Conservation (phyloP, 1,139 yeast species). For the Pichia inconspicua region DNA sequence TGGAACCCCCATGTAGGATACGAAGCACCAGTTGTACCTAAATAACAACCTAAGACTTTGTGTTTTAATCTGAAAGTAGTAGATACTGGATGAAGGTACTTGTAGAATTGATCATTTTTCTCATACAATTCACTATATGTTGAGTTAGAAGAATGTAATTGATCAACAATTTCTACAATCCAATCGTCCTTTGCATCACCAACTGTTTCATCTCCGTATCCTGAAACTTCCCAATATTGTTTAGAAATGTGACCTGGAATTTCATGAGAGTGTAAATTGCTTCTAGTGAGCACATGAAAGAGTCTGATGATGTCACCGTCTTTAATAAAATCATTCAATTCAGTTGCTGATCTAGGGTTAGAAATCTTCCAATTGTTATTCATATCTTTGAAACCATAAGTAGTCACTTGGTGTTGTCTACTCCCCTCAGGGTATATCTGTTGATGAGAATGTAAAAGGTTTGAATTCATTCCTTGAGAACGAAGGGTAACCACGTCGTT, state of each 20-base stretch:
- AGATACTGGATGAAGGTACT: constrained; percentile 54
- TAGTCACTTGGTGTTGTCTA: constrained; percentile 66
- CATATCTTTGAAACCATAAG: constrained; percentile 64
- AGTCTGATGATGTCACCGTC: constrained; percentile 53
- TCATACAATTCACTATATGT: constrained; percentile 33
- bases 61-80: constrained; percentile 62
- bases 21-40: constrained; percentile 63
- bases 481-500: constrained; percentile 61
- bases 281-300: constrained; percentile 43
- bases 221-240: constrained; percentile 52
- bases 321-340: constrained; percentile 20
- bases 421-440: constrained; percentile 69
- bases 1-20: constrained; percentile 79
- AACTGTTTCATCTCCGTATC: constrained; percentile 49
- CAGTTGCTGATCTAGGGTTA: constrained; percentile 30
- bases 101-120: constrained; percentile 27
- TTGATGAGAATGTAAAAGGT: constrained; percentile 61
- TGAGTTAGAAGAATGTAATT: constrained; percentile 44
- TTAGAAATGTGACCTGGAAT: constrained; percentile 43
- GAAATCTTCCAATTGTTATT: constrained; percentile 60
- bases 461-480: constrained; percentile 68
- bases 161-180: constrained; percentile 58
- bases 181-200: constrained; percentile 68
- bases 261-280: constrained; percentile 57
- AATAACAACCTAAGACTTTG: constrained; percentile 58